These are phyloP conservation scores for Cicer yamashitae DNA, from an alignment of 306 rosid species.

Conservation along the genomic window DNA sequence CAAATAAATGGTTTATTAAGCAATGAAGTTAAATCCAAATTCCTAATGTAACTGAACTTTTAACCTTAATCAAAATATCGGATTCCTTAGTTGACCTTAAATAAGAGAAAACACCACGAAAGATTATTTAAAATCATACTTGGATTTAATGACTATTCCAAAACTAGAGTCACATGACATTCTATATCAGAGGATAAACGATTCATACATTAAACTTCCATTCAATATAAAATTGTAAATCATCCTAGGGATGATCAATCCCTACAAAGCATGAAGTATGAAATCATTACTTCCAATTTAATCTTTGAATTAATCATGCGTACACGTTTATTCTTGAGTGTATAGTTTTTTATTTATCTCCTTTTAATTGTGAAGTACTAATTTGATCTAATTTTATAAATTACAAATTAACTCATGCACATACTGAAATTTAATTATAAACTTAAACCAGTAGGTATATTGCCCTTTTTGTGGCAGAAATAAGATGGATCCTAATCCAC, in stretches of 20 bases:
- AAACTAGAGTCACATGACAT: background rate
- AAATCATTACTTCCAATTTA: background rate
- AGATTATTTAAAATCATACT: no score
- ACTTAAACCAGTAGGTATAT: background rate
- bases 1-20: no score
- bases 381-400: background rate
- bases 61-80: no score
- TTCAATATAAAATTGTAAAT: background rate
- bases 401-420: background rate
- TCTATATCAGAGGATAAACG: background rate
- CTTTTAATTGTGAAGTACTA: background rate
- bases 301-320: background rate
- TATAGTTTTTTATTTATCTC: no score
- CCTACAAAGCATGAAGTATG: background rate
- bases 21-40: no score
- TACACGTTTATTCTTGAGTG: background rate
- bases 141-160: no score
- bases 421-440: background rate
- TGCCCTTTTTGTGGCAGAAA: background rate
- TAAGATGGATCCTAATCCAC: background rate
- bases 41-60: no score
- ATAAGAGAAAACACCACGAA: no score
- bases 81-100: no score
- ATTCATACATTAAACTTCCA: background rate
- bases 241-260: background rate